Evolutionary conservation across 1,139 yeast species (phyloP), one percentile per base, ranked within the genome.

Genomic region (Fermentozyma sake): DNA sequence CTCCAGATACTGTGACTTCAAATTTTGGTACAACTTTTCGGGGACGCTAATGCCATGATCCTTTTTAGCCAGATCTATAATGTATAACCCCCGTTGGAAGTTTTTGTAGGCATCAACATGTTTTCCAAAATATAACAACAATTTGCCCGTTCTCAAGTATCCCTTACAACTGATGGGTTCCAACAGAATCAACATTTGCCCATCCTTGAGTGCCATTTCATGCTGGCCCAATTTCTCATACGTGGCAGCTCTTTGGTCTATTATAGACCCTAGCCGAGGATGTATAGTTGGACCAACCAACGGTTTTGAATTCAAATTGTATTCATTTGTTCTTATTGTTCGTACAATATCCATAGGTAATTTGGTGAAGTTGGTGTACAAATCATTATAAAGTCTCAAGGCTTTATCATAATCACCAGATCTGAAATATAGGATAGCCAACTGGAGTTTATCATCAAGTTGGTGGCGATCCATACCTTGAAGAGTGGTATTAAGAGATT

Each of bases 81-180:
- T 34, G 8, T 38, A 29, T 29, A 72, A 28, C 0, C 79, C 84
- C 20, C 46, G 41, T 27, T 63, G 66, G 33, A 65, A 64, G 5
- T 46, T 46, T 19, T 59, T 53, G 36, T 58, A 64, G 0, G 83
- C 79, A 16, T 64, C 70, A 2, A 46, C 30, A 5, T 59, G 51
- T 20, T 58, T 48, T 0, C 54, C 50, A 30, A 52, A 33, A 6
- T 42, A 33, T 26, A 50, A 41, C 14, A 66, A 49, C 2, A 76
- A 37, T 41, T 75, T 78, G 2, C 76, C 74, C 2, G 58, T 47
- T 26, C 86, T 47, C 15, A 79, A 51, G 40, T 78, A 78, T 1
- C 83, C 79, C 46, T 73, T 78, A 38, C 79, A 62, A 22, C 76
- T 69, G 23, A 66, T 53, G 0, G 84, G 82, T 26, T 77, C 82